Base-by-base conservation (phyloP, 805 yeast genomes). In the Ogataea pini region DNA sequence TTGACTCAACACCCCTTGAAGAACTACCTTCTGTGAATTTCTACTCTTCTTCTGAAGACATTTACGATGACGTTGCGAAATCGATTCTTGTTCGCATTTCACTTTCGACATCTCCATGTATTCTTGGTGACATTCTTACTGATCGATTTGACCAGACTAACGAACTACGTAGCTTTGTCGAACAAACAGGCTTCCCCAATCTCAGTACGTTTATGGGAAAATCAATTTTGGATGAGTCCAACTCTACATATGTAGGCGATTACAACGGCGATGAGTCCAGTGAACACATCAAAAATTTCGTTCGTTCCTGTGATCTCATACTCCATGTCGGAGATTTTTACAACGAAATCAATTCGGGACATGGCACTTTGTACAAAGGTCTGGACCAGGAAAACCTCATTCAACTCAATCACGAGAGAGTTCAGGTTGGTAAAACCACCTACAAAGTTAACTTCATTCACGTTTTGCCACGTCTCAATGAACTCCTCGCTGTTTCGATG, bases 281-380 rank as follows among this genome's bases (percentile, higher is more conserved):
- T 25, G 68, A 67, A 13, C 76, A 78, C 19, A 77, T 82, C 24
- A 68, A 71, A 34, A 68, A 72, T 39, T 76, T 71, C 53, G 78
- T 76, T 46, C 73, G 78, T 43, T 50, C 72, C 3, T 75, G 88
- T 13, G 97, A 92, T 63, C 70, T 86, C 40, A 72, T 90, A 14
- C 55, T 91, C 34, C 80, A 79, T 59, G 69, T 89, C 54, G 97
- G 97, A 7, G 78, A 83, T 42, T 75, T 79, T 48, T 68, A 74
- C 47, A 79, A 84, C 49, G 94, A 86, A 63, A 78, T 82, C 51
- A 86, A 86, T 60, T 76, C 85, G 18, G 92, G 92, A 7, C 80
- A 79, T 45, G 80, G 78, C 67, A 64, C 86, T 3, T 70, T 79
- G 18, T 67, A 64, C 42, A 45, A 60, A 24, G 71, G 68, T 7